These are phyloP conservation scores for Termitomyces sp. DNA, from an alignment of 768 basidiomycete genomes.

Conservation along the genomic window DNA sequence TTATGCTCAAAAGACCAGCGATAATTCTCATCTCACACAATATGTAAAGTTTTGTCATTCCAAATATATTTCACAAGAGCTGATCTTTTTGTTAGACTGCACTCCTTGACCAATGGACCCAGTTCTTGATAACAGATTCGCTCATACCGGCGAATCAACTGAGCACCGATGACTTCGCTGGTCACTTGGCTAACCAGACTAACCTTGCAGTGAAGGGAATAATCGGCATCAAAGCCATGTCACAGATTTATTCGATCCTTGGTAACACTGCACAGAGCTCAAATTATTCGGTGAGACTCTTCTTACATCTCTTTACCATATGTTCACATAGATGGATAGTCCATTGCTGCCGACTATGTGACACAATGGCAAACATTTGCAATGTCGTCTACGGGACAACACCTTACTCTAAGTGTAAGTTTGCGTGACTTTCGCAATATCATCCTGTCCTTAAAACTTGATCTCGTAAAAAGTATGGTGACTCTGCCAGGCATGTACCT, in stretches of 20 bases:
- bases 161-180: conserved; percentile 53
- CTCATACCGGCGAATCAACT: conserved; percentile 50
- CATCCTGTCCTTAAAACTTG: background rate
- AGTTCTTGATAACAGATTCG: conserved; percentile 48
- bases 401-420: conserved; percentile 48
- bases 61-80: background rate
- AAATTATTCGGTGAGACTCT: conserved; percentile 35
- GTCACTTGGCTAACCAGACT: conserved; percentile 53
- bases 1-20: conserved; percentile 48
- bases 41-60: conserved; percentile 29
- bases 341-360: conserved; percentile 48
- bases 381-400: conserved; percentile 41
- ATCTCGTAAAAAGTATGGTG: conserved; percentile 36
- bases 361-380: conserved; percentile 49
- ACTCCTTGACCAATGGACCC: conserved; percentile 60
- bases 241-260: conserved; percentile 41
- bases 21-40: conserved; percentile 40
- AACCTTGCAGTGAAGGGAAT: conserved; percentile 72
- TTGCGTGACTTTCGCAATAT: background rate
- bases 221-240: conserved; percentile 60
- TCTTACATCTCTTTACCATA: background rate
- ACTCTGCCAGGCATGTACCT: conserved; percentile 32
- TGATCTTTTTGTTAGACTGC: conserved; percentile 13
- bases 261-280: conserved; percentile 29
- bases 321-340: conserved; percentile 24